phyloP scores from a whole-genome alignment of 371 early-diverging fungal genomes.

The Vairimorpha apis region DNA sequence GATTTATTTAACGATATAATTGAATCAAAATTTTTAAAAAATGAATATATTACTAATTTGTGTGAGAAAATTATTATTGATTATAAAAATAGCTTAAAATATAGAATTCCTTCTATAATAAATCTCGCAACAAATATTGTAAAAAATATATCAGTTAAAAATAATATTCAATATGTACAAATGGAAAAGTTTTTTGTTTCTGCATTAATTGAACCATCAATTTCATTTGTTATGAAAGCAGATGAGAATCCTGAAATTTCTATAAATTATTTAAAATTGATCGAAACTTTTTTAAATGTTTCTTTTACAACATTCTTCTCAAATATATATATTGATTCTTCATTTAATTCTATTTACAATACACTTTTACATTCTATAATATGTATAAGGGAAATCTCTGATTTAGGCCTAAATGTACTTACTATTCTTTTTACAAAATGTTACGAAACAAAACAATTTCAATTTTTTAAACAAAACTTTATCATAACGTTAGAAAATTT shows the following conservation, averaged over 20 bases:
- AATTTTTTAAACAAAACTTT: conserved; percentile 45
- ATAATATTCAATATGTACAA: conserved; percentile 20
- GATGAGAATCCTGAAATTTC: conserved; percentile 49
- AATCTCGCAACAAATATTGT: conserved; percentile 30
- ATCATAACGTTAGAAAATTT: conserved; percentile 51
- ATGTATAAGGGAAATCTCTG: conserved; percentile 46
- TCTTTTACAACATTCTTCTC: conserved; percentile 38
- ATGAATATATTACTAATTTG: conserved; percentile 38
- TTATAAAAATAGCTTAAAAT: conserved; percentile 27
- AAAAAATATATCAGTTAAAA: conserved; percentile 23
- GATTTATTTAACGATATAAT: conserved; percentile 41
- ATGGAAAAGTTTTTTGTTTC: conserved; percentile 44
- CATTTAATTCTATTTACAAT: conserved; percentile 33
- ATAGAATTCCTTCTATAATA: conserved; percentile 35
- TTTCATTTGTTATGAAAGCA: conserved; percentile 37
- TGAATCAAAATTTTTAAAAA: background rate
- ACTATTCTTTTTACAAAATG: conserved; percentile 28
- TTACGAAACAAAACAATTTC: conserved; percentile 31
- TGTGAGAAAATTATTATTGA: conserved; percentile 47
- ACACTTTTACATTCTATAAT: conserved; percentile 32
- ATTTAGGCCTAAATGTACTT: conserved; percentile 21
- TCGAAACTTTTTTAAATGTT: conserved; percentile 11
- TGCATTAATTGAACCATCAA: conserved; percentile 40
- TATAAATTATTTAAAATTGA: conserved; percentile 32
- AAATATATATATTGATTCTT: conserved; percentile 17